Conservation (phyloP, 164 flowering plant species). For the Macadamia integrifolia region DNA sequence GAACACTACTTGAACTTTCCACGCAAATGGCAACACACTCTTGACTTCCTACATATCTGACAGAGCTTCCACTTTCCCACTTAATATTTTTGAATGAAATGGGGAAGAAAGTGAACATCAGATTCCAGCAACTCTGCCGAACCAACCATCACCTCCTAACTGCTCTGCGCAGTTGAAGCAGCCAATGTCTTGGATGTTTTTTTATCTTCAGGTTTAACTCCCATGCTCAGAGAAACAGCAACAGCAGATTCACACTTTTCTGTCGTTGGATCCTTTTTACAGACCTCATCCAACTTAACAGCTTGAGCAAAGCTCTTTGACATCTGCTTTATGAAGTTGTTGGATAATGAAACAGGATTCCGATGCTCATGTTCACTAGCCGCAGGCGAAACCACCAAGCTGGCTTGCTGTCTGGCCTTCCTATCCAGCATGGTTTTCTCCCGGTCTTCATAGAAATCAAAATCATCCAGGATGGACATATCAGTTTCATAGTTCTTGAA, state of each 20-base stretch:
- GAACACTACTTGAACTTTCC: neutral
- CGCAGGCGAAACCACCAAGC: slow-evolving; percentile 26
- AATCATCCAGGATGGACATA: slow-evolving; percentile 68
- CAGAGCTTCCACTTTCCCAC: slow-evolving; percentile 11
- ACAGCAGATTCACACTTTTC: slow-evolving; percentile 26
- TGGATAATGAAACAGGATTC: slow-evolving; percentile 25
- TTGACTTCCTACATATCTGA: slow-evolving; percentile 3
- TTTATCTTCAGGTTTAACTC: slow-evolving; percentile 26
- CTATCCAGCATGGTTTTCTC: slow-evolving; percentile 66
- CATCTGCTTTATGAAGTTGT: slow-evolving; percentile 45
- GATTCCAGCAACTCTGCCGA: slow-evolving; percentile 9
- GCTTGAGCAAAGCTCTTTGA: slow-evolving; percentile 58
- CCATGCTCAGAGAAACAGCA: slow-evolving; percentile 16
- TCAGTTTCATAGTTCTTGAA: slow-evolving; percentile 57
- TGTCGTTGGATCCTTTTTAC: slow-evolving; percentile 23
- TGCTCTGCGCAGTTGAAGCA: slow-evolving; percentile 21
- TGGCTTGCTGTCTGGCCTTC: slow-evolving; percentile 57
- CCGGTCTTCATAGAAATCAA: slow-evolving; percentile 61
- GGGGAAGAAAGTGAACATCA: neutral
- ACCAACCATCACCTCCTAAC: slow-evolving; percentile 13
- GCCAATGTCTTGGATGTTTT: slow-evolving; percentile 1
- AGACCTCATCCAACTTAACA: slow-evolving; percentile 45
- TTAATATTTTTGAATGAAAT: neutral
- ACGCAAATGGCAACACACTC: slow-evolving; percentile 7
- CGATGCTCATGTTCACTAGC: slow-evolving; percentile 30